Evolutionary conservation across 2,329 filamentous ascomycete species (phyloP), one percentile per base, ranked within the genome.

Genomic region (Capronia coronata): DNA sequence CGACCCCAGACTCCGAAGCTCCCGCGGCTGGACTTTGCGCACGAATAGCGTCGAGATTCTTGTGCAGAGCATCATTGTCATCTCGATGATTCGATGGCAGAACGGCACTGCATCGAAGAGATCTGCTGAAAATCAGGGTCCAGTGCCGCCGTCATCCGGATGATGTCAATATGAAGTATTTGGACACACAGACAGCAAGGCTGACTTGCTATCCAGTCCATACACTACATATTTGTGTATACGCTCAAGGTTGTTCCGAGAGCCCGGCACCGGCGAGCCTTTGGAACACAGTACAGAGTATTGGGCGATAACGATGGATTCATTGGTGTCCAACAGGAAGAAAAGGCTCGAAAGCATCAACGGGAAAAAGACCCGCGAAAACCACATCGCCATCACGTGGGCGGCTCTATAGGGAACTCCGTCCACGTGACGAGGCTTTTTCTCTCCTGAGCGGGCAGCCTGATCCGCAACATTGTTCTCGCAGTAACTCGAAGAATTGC

Each of bases 131-230:
- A 11, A 32, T 18, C 19, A 18, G 25, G 35, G 34, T 23, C 22
- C 44, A 29, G 22, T 29, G 14, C 44, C 44, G 44, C n/a, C 32
- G 10, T 11, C 34, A 46, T 46, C 44, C 44, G 44, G 34, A 46
- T 46, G 44, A 46, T 40, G 35, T 46, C 34, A 46, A 32, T 18
- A 25, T 14, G 35, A 19, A 38, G 14, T 19, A 19, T n/a, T n/a
- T 38, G 16, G 4, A 2, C 16, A 9, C 7, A 5, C 25, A 27
- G 35, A 5, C 7, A 2, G 35, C 35, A 19, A 38, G 35, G 35
- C 16, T 38, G 14, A 14, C 32, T 10, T 27, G 5, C 23, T 5
- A 10, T 10, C 23, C 23, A n/a, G n/a, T n/a, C n/a, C n/a, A n/a
- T n/a, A n/a, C n/a, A n/a, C n/a, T n/a, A n/a, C n/a, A n/a, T n/a